These are phyloP conservation scores for Suillus decipiens DNA, from an alignment of 768 basidiomycete species.

Conservation along the genomic window DNA sequence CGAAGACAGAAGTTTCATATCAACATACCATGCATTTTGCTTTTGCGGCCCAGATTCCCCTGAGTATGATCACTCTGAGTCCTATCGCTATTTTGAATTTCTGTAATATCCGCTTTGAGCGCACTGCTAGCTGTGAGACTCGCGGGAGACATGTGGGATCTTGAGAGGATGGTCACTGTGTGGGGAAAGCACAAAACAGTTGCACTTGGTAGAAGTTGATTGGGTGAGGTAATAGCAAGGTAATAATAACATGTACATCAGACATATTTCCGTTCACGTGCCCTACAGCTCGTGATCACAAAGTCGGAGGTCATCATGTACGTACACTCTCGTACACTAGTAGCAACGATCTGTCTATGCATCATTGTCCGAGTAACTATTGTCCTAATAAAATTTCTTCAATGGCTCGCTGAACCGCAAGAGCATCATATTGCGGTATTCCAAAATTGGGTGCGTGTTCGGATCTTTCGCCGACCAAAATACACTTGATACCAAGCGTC, in stretches of 20 bases:
- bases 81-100: neutral
- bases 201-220: neutral
- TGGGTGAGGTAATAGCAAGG: slow-evolving; percentile 1
- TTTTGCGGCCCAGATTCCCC: neutral
- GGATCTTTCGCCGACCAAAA: slow-evolving; percentile 42
- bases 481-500: slow-evolving; percentile 62
- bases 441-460: slow-evolving; percentile 25
- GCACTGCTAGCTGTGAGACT: neutral
- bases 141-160: neutral
- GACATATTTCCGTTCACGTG: neutral
- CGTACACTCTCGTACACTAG: no score
- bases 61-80: slow-evolving; percentile 2
- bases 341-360: neutral
- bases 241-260: neutral
- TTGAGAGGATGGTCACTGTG: neutral
- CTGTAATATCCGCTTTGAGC: slow-evolving; percentile 2
- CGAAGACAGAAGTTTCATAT: neutral
- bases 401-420: slow-evolving; percentile 46
- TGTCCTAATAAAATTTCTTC: slow-evolving; percentile 27
- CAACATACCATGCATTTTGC: neutral
- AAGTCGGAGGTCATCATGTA: neutral
- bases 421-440: slow-evolving; percentile 44
- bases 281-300: neutral
- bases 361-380: neutral
- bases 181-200: neutral